phyloP scores from a whole-genome alignment of 768 basidiomycete species.

The Naganishia friedmannii region DNA sequence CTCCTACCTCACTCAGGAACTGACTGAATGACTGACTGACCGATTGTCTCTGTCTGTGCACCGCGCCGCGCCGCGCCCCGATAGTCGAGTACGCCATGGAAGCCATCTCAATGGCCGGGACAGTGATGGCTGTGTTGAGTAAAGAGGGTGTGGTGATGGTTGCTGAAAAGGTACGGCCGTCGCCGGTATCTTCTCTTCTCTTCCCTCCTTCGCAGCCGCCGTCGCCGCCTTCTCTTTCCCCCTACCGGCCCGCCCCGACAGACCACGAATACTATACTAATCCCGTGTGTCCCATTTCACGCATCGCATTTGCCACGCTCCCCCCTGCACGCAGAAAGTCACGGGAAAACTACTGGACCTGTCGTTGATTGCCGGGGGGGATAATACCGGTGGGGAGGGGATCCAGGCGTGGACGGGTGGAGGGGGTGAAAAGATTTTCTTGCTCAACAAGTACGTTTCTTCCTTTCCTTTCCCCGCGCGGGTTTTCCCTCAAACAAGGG shows the following conservation, averaged over 20 bases:
- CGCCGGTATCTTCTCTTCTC: background rate
- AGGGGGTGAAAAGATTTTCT: conserved; percentile 95
- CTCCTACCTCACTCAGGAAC: no score
- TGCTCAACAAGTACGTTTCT: conserved; percentile 66
- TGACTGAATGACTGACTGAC: no score
- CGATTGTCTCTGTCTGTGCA: background rate
- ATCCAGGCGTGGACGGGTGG: conserved; percentile 62
- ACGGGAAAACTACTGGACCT: conserved; percentile 96
- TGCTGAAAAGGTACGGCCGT: conserved; percentile 43
- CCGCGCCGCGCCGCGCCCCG: background rate
- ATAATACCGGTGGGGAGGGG: conserved; percentile 60
- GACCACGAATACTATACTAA: no score
- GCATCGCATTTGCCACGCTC: no score
- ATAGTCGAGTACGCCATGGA: conserved; percentile 99
- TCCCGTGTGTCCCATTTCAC: no score
- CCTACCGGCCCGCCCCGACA: no score
- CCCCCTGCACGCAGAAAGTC: conserved; percentile 95
- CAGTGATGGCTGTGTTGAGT: conserved; percentile 48
- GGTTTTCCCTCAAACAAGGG: no score
- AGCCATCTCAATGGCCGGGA: conserved; percentile 92
- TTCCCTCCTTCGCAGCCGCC: conserved; percentile 14
- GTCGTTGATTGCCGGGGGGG: conserved; percentile 72
- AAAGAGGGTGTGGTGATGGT: conserved; percentile 53
- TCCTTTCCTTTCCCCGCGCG: no score
- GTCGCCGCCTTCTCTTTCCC: no score